Conservation (phyloP, 1,284 basidiomycete species). For the Cronartium ribicola region DNA sequence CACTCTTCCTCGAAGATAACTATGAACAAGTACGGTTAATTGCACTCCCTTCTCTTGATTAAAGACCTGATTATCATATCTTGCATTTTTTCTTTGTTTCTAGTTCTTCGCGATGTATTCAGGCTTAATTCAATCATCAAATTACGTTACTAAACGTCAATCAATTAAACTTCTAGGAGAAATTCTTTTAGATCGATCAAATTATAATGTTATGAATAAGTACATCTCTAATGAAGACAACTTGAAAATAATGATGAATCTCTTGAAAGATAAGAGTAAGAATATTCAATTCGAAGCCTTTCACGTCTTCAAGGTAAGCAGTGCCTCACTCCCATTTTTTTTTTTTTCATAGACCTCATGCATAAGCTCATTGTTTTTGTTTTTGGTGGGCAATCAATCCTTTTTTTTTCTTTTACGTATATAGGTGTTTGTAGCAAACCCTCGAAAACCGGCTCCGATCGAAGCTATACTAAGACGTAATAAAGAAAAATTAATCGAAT, state of each 20-base stretch:
- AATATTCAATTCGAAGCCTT: conserved; percentile 99
- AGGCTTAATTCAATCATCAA: conserved; percentile 80
- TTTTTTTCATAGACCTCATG: conserved; percentile 7
- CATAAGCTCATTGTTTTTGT: background rate
- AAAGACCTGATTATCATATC: background rate
- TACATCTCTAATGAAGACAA: conserved; percentile 82
- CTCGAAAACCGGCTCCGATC: conserved; percentile 94
- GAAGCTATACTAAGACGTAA: conserved; percentile 85
- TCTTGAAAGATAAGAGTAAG: conserved; percentile 91
- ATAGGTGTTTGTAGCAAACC: conserved; percentile 96
- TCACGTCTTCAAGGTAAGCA: conserved; percentile 91
- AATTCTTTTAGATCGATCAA: conserved; percentile 92
- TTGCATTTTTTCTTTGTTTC: background rate
- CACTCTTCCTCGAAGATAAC: conserved; percentile 89
- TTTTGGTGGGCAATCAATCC: background rate
- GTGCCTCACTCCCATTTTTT: conserved; percentile 43
- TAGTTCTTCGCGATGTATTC: conserved; percentile 95
- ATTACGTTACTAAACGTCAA: conserved; percentile 99
- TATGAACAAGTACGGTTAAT: conserved; percentile 72
- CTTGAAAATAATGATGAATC: conserved; percentile 99
- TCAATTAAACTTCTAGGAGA: conserved; percentile 96
- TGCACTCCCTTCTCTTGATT: background rate
- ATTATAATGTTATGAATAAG: conserved; percentile 97
- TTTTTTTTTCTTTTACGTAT: background rate
- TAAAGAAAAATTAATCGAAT: conserved; percentile 83